Percentiles rank a stretch among this genome's conserved stretches.
These are phyloP conservation scores for Penicillium olsonii DNA, from an alignment of 2,329 filamentous ascomycete species.

Conservation along the genomic window DNA sequence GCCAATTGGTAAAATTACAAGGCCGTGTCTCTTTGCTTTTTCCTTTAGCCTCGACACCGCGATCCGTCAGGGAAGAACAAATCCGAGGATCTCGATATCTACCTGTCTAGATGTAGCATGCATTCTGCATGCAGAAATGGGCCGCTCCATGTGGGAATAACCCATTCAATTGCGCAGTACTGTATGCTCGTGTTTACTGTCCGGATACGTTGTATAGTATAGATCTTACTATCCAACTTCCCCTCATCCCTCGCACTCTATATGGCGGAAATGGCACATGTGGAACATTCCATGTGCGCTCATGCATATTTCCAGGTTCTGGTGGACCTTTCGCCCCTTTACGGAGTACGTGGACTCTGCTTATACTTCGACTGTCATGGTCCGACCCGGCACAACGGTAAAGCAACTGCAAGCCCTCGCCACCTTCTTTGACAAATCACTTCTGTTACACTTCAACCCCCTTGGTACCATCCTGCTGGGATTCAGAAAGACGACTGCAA, in stretches of 20 bases:
- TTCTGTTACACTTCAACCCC: not conserved
- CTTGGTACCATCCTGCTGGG: not conserved
- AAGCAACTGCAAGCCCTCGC: conserved; percentile 4
- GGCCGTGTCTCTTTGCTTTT: not conserved
- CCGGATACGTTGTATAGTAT: not conserved
- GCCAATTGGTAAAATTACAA: no score
- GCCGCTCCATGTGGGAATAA: not conserved
- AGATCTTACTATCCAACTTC: not conserved
- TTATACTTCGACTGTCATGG: not conserved
- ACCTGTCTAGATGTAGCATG: no score
- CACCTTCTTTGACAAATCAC: not conserved
- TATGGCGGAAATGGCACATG: not conserved
- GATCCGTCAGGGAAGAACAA: not conserved
- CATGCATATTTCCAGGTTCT: not conserved
- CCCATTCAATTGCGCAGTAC: not conserved
- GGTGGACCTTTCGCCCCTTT: not conserved
- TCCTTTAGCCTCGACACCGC: not conserved
- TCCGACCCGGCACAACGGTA: conserved; percentile 3
- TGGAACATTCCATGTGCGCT: not conserved
- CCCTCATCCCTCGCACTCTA: not conserved
- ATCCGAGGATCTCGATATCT: no score
- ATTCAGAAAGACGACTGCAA: not conserved
- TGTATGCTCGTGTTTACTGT: not conserved
- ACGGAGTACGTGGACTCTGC: not conserved
- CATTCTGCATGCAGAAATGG: conserved; percentile 2